Base-by-base conservation (phyloP, 495 filamentous ascomycete species). In the Parathielavia hyrcaniae region DNA sequence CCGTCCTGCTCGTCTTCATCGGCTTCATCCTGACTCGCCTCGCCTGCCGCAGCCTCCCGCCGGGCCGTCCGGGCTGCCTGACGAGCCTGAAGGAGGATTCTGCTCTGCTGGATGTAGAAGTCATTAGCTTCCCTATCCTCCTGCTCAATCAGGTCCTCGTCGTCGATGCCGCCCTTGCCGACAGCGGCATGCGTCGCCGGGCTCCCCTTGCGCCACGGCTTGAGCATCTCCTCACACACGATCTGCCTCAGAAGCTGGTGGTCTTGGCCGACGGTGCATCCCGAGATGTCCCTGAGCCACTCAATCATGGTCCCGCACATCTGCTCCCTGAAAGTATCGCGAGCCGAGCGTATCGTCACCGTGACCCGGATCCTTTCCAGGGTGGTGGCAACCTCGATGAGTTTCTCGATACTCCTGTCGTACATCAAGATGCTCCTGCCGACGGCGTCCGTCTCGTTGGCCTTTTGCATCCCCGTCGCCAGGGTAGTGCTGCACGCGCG, bases 271-370 rank as follows among this genome's bases (percentile, higher is more conserved):
- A 92, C 85, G 64, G 84, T 89, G 69, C 92, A 96, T 20, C 91
- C 91, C 5, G 91, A 79, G 67, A 98, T 95, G 73, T 98, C 95
- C 22, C 83, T 78, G 3, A 98, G 81, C 95, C 95, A 98, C 65
- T 97, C 91, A 55, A 97, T 86, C 61, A 98, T 95, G n/a, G 91
- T 92, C 3, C 85, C 90, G 68, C 90, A 95, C 93, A 98, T 98
- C 69, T 97, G 88, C 73, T 98, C 93, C 58, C 93, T 79, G 75
- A 96, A 98, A 1, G 89, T 97, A 71, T 98, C 93, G 52, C 93
- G 79, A 0, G 95, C 79, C 32, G 95, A 97, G 8, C 93, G 85
- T 58, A 98, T 91, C 5, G 95, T 97, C 55, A 95, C 87, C 0
- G 95, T 97, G 50, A 97, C 84, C 68, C 95, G 95, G 76, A 97